These are phyloP conservation scores for Peniophora sp. DNA, from an alignment of 1,284 basidiomycete genomes.

Conservation along the genomic window DNA sequence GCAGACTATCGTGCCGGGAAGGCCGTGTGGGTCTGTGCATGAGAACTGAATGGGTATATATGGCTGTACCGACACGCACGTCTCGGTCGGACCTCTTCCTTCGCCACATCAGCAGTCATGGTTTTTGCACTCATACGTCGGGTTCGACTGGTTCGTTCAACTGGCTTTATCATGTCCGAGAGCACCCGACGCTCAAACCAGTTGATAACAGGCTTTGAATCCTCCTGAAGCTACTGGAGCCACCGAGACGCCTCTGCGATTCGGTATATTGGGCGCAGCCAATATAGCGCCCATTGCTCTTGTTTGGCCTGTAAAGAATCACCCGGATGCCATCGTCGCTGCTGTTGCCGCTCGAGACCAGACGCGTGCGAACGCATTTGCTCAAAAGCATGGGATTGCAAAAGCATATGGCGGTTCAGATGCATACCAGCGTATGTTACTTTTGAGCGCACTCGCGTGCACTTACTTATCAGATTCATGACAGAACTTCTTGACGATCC, in stretches of 20 bases:
- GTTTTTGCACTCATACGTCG: no score
- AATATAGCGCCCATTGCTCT: constrained; percentile 54
- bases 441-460: neutral
- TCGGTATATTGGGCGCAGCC: constrained; percentile 60
- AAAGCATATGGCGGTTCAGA: constrained; percentile 44
- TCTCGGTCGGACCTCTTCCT: no score
- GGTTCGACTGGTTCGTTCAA: no score
- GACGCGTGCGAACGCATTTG: constrained; percentile 40
- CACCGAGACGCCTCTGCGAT: constrained; percentile 29
- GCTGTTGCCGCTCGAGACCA: constrained; percentile 60
- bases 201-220: no score
- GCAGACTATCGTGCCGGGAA: no score
- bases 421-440: constrained; percentile 48
- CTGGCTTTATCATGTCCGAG: no score
- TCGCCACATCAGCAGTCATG: no score
- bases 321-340: constrained; percentile 49
- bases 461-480: neutral
- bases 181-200: no score
- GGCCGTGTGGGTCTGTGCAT: no score
- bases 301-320: constrained; percentile 44
- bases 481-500: constrained; percentile 52
- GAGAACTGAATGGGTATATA: no score
- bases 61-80: no score
- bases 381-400: constrained; percentile 46
- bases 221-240: neutral